These are phyloP conservation scores for Wickerhamiella sorbophila DNA, from an alignment of 805 yeast genomes.

Conservation along the genomic window DNA sequence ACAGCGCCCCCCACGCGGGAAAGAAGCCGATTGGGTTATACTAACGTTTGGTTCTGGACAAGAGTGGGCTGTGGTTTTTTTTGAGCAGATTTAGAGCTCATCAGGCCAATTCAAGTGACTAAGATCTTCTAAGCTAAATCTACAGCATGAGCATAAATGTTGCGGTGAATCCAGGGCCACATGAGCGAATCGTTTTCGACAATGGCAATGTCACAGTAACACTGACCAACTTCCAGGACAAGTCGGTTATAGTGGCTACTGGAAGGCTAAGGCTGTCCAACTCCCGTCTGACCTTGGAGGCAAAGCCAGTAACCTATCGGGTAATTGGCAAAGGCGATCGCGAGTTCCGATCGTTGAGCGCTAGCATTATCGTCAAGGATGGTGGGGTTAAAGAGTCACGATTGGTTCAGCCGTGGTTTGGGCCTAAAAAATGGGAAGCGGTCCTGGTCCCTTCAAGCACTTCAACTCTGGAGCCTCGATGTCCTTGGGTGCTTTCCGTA, in stretches of 20 bases:
- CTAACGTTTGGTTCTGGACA: too few relatives aligned
- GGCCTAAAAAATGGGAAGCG: conserved; percentile 24
- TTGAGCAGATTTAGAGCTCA: too few relatives aligned
- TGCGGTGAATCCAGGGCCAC: conserved; percentile 4
- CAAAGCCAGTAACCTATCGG: conserved; percentile 13
- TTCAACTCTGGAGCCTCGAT: conserved; percentile 18
- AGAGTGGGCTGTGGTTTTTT: too few relatives aligned
- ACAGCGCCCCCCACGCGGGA: too few relatives aligned
- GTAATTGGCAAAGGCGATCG: conserved; percentile 21
- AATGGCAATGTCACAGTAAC: conserved; percentile 3
- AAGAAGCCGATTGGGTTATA: too few relatives aligned
- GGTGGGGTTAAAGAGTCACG: conserved; percentile 13
- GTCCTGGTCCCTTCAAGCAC: conserved; percentile 12
- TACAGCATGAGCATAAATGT: conserved; percentile 15
- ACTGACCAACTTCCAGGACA: conserved; percentile 7
- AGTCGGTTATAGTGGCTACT: conserved; percentile 2
- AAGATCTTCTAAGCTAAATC: too few relatives aligned
- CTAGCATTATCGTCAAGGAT: conserved; percentile 10
- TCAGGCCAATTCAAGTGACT: too few relatives aligned
- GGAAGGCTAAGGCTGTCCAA: conserved; percentile 14
- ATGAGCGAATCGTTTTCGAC: not conserved
- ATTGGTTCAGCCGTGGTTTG: conserved; percentile 26
- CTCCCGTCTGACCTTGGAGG: conserved; percentile 11
- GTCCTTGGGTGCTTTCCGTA: conserved; percentile 18
- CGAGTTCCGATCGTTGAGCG: conserved; percentile 13